Evolutionary conservation across 2,329 filamentous ascomycete genomes (phyloP), one percentile per base, ranked within the genome.

Genomic region (Colletotrichum noveboracense): DNA sequence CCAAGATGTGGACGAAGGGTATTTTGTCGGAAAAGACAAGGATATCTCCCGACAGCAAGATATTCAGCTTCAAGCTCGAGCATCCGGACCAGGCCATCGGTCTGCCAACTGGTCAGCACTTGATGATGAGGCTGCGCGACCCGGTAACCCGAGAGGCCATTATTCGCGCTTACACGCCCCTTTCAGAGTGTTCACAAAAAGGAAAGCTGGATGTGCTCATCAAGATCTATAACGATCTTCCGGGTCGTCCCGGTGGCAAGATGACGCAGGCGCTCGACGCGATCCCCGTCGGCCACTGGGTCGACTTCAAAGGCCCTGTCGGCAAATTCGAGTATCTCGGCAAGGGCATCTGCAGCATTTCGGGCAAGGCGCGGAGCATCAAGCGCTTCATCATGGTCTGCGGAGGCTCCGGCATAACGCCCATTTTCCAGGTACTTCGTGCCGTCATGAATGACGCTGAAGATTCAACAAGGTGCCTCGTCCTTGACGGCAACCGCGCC

Each of bases 391-490:
- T 94, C 81, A 98, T 98, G 95, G 92, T 98, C 36, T 97, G 95
- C 79, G 96, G 91, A 16, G 96, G 96, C 7, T 95, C 92, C n/a
- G 96, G 96, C 1, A 94, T 98, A 80, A 98, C 96, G n/a, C 96
- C 96, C 0, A 94, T 98, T 77, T 97, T 93, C 83, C 94, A 97
- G 81, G 94, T 98, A 5, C 87, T 97, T 68, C 88, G 94, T 8
- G 93, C 94, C 0, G 91, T 97, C 0, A 89, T 96, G 83, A 87
- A 89, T 61, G 91, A 96, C 77, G 79, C 82, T 2, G 82, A 87
- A 0, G 94, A 96, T 80, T 78, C 83, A 10, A 97, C 94, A 1
- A 85, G 83, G 3, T 98, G 95, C 80, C 85, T 94, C 2, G 88
- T 98, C 0, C 86, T 98, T 1, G 89, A 98, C 80, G 95, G 95